Percentiles rank a stretch among this genome's conserved stretches.
Conservation (phyloP, 129 eudicot genomes). For the Arctium minus region DNA sequence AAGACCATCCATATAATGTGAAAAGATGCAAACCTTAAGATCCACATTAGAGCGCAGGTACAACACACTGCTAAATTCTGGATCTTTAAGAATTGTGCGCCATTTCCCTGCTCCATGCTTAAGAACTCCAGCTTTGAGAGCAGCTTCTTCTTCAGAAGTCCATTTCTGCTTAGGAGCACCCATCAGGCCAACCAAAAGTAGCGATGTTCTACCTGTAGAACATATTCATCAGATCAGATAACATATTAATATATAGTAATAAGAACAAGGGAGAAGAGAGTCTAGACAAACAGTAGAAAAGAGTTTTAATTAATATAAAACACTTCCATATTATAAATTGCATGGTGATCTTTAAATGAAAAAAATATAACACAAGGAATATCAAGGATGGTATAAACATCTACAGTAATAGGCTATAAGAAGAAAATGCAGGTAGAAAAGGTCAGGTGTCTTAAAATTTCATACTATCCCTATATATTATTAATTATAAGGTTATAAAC, state of each 20-base stretch:
- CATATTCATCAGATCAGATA: not conserved
- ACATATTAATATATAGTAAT: not conserved
- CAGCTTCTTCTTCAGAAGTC: constrained; percentile 98
- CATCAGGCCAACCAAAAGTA: constrained; percentile 32
- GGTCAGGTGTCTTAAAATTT: not conserved
- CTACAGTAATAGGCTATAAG: not conserved
- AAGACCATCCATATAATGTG: not conserved
- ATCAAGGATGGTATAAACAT: not conserved
- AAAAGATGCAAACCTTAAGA: constrained; percentile 61
- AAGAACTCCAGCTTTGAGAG: constrained; percentile 88
- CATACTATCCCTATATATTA: not conserved
- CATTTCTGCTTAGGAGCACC: constrained; percentile 99
- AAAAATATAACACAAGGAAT: not conserved
- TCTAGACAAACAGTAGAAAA: not conserved
- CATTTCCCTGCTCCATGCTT: constrained; percentile 98
- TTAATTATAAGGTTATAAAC: not conserved
- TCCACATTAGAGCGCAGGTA: constrained; percentile 91
- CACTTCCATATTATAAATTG: not conserved
- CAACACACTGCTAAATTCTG: constrained; percentile 76
- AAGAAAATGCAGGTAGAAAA: not conserved
- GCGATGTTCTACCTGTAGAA: constrained; percentile 14
- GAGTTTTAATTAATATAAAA: not conserved
- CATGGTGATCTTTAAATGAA: not conserved
- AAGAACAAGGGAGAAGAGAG: not conserved
- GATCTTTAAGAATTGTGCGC: constrained; percentile 98